Evolutionary conservation across 768 basidiomycete species (phyloP), one percentile per base, ranked within the genome.

Genomic region (Russula brevipes): DNA sequence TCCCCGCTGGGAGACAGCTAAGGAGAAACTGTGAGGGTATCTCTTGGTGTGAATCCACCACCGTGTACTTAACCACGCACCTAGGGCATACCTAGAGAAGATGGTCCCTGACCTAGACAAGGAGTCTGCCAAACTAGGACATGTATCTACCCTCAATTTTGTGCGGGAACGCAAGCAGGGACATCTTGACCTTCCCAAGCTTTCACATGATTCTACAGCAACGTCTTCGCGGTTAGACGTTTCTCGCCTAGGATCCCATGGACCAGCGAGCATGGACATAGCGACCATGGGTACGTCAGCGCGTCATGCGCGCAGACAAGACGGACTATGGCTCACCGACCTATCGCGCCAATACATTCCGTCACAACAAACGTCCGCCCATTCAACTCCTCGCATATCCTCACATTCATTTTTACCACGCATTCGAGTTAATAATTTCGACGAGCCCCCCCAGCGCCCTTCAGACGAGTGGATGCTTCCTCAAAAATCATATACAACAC

Each of bases 1-100:
- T 12, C 59, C 66, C 7, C 56, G 67, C 31, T 68, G 67, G 67
- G 67, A 68, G 42, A 63, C 52, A 0, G 67, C 65, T 1, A 55
- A 61, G 35, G 64, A 65, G 14, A 60, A 9, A 41, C 16, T 67
- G 66, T 66, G 46, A 52, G 62, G 6, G 9, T 6, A 10, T 49
- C 35, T 39, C 4, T 44, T 30, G 30, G 24, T 17, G 2, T 30
- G 14, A 50, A 31, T 19, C 24, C 2, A 5, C n/a, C 14, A 11
- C 16, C 35, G 3, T 55, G 52, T 49, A 44, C 1, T 52, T 56
- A 35, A 66, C 31, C 44, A 41, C 31, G 11, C 11, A 35, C 39
- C 6, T 14, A 66, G 66, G 11, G 8, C 63, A 10, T 57, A 57
- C 63, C 44, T 66, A n/a, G 57, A 65, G 33, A 64, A 56, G 19